These are phyloP conservation scores for Symbiodinium natans DNA, from an alignment of 73 alveolate species.

Conservation along the genomic window DNA sequence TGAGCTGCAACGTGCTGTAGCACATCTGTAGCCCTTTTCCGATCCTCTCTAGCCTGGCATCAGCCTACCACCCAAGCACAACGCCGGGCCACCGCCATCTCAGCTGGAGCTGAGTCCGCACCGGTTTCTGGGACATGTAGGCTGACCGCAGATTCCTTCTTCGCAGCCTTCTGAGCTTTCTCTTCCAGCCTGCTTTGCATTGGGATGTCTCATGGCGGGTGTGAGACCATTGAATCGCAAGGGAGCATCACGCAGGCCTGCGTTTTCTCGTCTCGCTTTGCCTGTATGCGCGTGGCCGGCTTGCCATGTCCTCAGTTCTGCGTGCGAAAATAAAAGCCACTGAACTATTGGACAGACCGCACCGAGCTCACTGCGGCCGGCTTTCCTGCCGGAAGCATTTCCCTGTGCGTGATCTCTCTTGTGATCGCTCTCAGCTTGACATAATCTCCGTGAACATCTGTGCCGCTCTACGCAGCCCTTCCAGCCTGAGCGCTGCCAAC, in stretches of 20 bases:
- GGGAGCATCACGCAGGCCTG: conserved; percentile 3
- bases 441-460: no score
- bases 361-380: no score
- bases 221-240: no score
- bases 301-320: background rate
- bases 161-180: conserved; percentile 18
- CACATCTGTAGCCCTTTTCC: no score
- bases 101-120: background rate
- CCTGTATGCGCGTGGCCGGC: conserved; percentile 15
- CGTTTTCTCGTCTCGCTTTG: conserved; percentile 39
- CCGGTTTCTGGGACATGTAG: conserved; percentile 10
- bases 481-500: background rate
- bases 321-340: background rate
- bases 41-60: no score
- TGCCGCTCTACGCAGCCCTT: no score
- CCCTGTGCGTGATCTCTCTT: no score
- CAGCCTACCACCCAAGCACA: no score
- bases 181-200: conserved; percentile 34
- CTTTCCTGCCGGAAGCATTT: no score
- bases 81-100: background rate
- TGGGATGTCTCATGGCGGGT: no score
- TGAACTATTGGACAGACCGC: background rate
- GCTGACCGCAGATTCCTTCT: background rate
- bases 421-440: no score
- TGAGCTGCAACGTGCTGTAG: no score